Conservation (phyloP, 805 yeast species). For the Saccharomycopsis javanensis region DNA sequence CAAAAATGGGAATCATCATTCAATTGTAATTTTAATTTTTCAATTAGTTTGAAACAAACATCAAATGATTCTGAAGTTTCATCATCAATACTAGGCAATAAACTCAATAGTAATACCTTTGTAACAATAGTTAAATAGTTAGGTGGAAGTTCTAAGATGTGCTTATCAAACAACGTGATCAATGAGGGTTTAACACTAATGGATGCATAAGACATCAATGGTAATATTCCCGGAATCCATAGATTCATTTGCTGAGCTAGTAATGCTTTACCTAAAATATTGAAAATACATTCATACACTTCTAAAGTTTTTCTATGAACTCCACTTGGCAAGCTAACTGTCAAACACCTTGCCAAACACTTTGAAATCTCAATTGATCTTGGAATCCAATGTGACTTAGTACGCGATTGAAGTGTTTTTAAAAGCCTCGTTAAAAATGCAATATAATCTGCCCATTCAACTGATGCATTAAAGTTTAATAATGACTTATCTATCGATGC, state of each 20-base stretch:
- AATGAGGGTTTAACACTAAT: slow-evolving; percentile 79
- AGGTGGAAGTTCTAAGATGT: slow-evolving; percentile 45
- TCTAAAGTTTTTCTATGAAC: slow-evolving; percentile 86
- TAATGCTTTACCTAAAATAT: slow-evolving; percentile 44
- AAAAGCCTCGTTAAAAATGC: slow-evolving; percentile 74
- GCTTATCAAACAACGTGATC: slow-evolving; percentile 48
- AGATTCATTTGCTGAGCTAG: slow-evolving; percentile 47
- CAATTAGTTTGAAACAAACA: slow-evolving; percentile 50
- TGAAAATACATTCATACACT: slow-evolving; percentile 63
- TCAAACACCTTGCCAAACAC: slow-evolving; percentile 67
- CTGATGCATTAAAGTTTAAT: slow-evolving; percentile 65
- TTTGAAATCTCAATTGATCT: slow-evolving; percentile 52
- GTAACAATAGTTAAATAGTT: slow-evolving; percentile 42
- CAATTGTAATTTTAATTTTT: slow-evolving; percentile 44
- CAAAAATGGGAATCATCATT: slow-evolving; percentile 71
- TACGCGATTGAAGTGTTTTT: slow-evolving; percentile 48
- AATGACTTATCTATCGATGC: slow-evolving; percentile 67
- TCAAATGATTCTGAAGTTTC: slow-evolving; percentile 77
- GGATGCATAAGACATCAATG: slow-evolving; percentile 79
- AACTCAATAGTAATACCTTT: slow-evolving; percentile 61
- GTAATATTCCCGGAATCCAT: slow-evolving; percentile 93
- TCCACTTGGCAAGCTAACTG: slow-evolving; percentile 83
- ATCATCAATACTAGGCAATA: slow-evolving; percentile 86
- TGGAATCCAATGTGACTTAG: slow-evolving; percentile 52
- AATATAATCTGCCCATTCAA: slow-evolving; percentile 98